phyloP scores from a whole-genome alignment of 257 asterid species.

The Pogostemon cablin region DNA sequence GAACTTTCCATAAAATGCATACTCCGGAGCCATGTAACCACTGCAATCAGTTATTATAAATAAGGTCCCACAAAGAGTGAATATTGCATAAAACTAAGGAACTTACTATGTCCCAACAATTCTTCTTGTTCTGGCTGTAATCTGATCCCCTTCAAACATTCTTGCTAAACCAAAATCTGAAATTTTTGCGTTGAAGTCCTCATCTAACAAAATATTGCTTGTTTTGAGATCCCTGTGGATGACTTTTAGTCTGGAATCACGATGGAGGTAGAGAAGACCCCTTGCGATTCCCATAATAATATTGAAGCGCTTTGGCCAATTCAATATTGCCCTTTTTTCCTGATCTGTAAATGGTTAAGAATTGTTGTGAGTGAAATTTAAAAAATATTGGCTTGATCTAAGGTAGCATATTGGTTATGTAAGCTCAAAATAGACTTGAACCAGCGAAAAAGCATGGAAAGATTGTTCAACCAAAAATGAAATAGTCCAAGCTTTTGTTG shows the following conservation, averaged over 20 bases:
- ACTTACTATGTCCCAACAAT: conserved; percentile 36
- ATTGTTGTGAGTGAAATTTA: too few relatives aligned
- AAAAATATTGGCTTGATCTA: too few relatives aligned
- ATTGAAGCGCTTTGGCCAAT: conserved; percentile 28
- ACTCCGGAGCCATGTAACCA: too few relatives aligned
- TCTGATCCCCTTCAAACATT: conserved; percentile 31
- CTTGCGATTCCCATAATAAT: conserved; percentile 34
- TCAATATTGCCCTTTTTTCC: conserved; percentile 11
- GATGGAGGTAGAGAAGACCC: conserved; percentile 39
- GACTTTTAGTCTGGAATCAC: conserved; percentile 36
- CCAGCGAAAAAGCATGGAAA: too few relatives aligned
- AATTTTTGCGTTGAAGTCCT: conserved; percentile 26
- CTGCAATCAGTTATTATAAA: too few relatives aligned
- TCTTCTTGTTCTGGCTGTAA: conserved; percentile 26
- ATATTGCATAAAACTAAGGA: neutral
- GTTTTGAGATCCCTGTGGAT: conserved; percentile 40
- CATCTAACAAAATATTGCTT: conserved; percentile 34
- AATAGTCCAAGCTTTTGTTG: too few relatives aligned
- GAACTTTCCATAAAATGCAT: too few relatives aligned
- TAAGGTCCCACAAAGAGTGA: too few relatives aligned
- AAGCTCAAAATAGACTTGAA: too few relatives aligned
- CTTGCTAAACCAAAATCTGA: conserved; percentile 37
- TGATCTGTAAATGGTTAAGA: too few relatives aligned
- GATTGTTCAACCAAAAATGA: too few relatives aligned
- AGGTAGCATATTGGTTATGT: too few relatives aligned